Evolutionary conservation across 805 yeast genomes (phyloP).

Genomic region (Jamesozyma lodderae): DNA sequence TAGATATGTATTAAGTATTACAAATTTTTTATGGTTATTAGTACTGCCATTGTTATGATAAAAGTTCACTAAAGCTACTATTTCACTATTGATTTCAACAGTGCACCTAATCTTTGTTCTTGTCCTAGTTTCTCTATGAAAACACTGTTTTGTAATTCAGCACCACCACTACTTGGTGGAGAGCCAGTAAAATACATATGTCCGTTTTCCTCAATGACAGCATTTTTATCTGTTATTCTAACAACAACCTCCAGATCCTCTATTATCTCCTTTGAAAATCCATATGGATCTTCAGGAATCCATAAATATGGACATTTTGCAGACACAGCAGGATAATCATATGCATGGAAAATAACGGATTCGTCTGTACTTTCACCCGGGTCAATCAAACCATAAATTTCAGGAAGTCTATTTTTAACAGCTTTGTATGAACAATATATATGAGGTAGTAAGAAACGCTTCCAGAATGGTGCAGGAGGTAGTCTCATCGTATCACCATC

Average conservation of each 20-base stretch:
- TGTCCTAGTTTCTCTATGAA: neutral
- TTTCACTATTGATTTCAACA: neutral
- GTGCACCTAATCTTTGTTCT: neutral
- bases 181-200: conserved; percentile 39
- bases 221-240: conserved; percentile 57
- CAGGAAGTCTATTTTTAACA: conserved; percentile 47
- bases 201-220: conserved; percentile 47
- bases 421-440: conserved; percentile 42
- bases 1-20: too few species aligned
- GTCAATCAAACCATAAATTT: conserved; percentile 42
- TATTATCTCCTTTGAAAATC: conserved; percentile 58
- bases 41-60: too few species aligned
- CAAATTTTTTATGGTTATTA: too few species aligned
- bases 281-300: conserved; percentile 88
- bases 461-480: conserved; percentile 34
- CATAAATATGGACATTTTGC: conserved; percentile 70
- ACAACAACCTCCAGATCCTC: conserved; percentile 47
- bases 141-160: neutral
- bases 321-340: conserved; percentile 64
- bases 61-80: too few species aligned
- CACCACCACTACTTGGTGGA: conserved; percentile 36
- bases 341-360: conserved; percentile 47
- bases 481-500: conserved; percentile 40
- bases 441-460: conserved; percentile 49
- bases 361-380: conserved; percentile 35